Base-by-base conservation (phyloP, 768 basidiomycete species). In the Termitomyces sp. region DNA sequence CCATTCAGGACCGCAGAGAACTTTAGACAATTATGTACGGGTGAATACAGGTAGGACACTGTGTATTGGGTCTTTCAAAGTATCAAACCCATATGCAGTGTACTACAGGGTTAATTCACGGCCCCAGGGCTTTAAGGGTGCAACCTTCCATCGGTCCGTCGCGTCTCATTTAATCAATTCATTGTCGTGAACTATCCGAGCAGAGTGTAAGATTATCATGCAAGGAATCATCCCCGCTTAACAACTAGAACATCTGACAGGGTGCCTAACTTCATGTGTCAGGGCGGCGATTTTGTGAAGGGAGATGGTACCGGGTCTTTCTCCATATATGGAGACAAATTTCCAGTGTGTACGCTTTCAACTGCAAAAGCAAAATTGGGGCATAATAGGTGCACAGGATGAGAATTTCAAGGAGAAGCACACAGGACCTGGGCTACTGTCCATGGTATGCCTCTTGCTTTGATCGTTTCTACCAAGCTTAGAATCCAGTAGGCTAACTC, bases 241-340 rank as follows among this genome's bases (percentile, higher is more conserved):
- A 40, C 60, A 33, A 60, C 59, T 63, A 69, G 53, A 64, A 32
- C 40, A 26, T 50, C 18, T 18, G 49, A 49, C 60, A 93, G 91
- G 16, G 90, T 93, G 23, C 89, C 87, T 6, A 91, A 91, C 67
- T 99, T 98, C 75, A 98, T 99, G 95, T 91, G 93, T 64, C 95
- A 98, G 83, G 94, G 94, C 80, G 97, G 97, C 0, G 97, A 99
- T 70, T 99, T 98, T 64, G 66, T 95, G 64, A 95, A 95, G 61
- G 86, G 87, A 3, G 97, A 99, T 66, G 97, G 97, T 38, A 98
- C 96, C 1, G 97, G 97, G 1, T 86, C 88, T 0, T 95, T 95
- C 74, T 96, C 93, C n/a, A 93, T 99, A 63, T 98, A 97, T 66
- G 96, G 96, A 28, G 89, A 92, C 67, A 93, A 91, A 65, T 96